Evolutionary conservation across 2,329 filamentous ascomycete genomes (phyloP).

Genomic region (Amauroascus niger): DNA sequence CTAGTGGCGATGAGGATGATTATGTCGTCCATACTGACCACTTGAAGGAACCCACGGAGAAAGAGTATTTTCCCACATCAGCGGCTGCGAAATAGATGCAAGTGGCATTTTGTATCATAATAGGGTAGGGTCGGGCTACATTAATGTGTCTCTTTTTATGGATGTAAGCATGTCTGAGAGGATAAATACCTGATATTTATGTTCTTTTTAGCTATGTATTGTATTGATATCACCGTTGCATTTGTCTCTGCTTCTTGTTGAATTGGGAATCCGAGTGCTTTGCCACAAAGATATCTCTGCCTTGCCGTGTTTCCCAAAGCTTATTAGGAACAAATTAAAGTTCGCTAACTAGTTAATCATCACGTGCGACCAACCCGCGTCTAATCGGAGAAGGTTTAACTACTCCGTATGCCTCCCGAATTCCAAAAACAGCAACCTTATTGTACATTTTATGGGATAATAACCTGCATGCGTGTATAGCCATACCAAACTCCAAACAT

Average conservation of each 20-base stretch:
- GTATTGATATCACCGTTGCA: neutral
- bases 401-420: too few species aligned
- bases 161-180: neutral
- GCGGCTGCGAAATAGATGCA: neutral
- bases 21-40: constrained; percentile 35
- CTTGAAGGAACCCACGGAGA: constrained; percentile 16
- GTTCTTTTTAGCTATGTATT: neutral
- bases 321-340: too few species aligned
- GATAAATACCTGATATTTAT: neutral
- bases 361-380: neutral
- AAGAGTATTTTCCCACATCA: neutral
- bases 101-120: neutral
- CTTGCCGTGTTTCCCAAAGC: too few species aligned
- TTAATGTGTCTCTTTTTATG: neutral
- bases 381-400: too few species aligned
- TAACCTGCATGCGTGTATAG: too few species aligned
- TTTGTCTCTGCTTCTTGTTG: neutral
- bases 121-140: neutral
- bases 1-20: constrained; percentile 29
- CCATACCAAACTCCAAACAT: constrained; percentile 9
- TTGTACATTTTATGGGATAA: too few species aligned
- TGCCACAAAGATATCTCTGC: neutral
- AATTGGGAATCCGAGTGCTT: too few species aligned
- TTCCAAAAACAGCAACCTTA: too few species aligned
- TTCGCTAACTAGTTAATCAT: too few species aligned